Percentiles rank a stretch among this genome's conserved stretches.
Conservation (phyloP, 2,329 filamentous ascomycete genomes). For the Saccharata proteae region DNA sequence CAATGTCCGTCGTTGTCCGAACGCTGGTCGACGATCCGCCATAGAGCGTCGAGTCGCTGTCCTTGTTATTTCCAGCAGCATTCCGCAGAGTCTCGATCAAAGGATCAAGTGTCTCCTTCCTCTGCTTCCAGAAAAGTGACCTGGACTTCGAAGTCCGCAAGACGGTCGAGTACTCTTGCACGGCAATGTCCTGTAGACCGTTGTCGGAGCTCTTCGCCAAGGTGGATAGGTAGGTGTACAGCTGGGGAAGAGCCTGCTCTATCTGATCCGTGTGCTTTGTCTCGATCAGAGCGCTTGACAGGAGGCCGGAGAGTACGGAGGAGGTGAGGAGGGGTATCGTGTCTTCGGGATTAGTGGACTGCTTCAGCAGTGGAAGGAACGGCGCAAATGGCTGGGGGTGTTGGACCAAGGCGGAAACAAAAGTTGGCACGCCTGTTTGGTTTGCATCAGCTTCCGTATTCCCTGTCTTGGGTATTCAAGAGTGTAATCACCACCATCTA, state of each 20-base stretch:
- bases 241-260: constrained; percentile 62
- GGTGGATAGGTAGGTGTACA: constrained; percentile 76
- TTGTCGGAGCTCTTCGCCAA: constrained; percentile 77
- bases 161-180: constrained; percentile 79
- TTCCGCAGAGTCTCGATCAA: constrained; percentile 67
- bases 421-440: constrained; percentile 59
- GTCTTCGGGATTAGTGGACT: constrained; percentile 74
- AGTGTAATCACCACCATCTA: constrained; percentile 60
- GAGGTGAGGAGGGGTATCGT: constrained; percentile 82
- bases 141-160: constrained; percentile 64
- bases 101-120: constrained; percentile 71
- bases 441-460: neutral
- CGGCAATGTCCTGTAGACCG: constrained; percentile 87
- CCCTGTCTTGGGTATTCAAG: neutral
- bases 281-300: constrained; percentile 50
- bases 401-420: constrained; percentile 64
- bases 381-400: constrained; percentile 61
- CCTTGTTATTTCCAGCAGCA: constrained; percentile 62
- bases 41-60: constrained; percentile 49
- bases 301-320: constrained; percentile 69
- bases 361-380: constrained; percentile 71
- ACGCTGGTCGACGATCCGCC: constrained; percentile 37
- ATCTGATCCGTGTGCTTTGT: constrained; percentile 51
- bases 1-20: constrained; percentile 52
- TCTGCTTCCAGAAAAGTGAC: constrained; percentile 81